Evolutionary conservation across 345 rosid species (phyloP).

Genomic region (Populus deltoides): DNA sequence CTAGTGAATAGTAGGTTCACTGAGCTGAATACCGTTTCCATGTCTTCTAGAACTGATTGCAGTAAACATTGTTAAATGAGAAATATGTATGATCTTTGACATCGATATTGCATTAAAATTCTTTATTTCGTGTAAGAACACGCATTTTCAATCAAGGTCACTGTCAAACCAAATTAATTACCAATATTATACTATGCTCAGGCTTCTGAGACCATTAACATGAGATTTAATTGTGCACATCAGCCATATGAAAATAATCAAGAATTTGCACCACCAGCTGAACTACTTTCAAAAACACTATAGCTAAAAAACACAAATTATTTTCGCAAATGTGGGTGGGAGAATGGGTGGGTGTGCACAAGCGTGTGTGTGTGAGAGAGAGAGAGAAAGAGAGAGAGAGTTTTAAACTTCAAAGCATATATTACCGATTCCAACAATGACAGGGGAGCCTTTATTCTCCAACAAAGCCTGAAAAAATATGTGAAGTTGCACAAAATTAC

Average conservation of each 20-base stretch:
- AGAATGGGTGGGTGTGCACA: too few relatives aligned
- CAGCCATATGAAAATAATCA: background rate
- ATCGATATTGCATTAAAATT: too few relatives aligned
- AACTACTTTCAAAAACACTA: background rate
- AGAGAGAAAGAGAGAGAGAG: background rate
- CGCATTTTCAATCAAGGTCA: background rate
- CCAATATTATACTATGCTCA: background rate
- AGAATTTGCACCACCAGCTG: background rate
- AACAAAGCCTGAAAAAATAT: conserved; percentile 71
- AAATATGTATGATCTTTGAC: too few relatives aligned
- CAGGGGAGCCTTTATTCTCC: conserved; percentile 85
- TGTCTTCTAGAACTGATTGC: too few relatives aligned
- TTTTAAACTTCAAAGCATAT: background rate
- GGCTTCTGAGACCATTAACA: background rate
- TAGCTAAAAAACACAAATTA: background rate
- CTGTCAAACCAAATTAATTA: background rate
- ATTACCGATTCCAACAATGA: conserved; percentile 96
- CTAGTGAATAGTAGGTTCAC: too few relatives aligned
- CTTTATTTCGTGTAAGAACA: too few relatives aligned
- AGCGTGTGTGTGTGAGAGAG: background rate
- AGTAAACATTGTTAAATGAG: too few relatives aligned
- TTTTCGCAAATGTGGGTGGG: too few relatives aligned
- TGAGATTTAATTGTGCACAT: background rate
- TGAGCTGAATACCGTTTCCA: too few relatives aligned
- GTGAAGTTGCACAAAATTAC: background rate